Evolutionary conservation across 805 yeast species (phyloP).

Genomic region (Schizosaccharomyces osmophilus): DNA sequence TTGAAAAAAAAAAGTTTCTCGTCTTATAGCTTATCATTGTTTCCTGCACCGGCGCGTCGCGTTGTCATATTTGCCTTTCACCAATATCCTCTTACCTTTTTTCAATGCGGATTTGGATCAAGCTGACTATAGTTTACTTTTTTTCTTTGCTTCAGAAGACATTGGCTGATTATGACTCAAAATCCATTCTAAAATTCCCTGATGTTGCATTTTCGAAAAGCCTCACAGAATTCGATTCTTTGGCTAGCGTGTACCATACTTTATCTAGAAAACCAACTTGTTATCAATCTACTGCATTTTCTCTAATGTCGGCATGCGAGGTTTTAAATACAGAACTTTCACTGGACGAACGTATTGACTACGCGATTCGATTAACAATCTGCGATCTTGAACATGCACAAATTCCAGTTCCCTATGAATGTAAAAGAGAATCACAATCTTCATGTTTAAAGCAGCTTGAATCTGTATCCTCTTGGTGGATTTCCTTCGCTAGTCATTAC

Average conservation of each 20-base stretch:
- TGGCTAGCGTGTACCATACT: not conserved
- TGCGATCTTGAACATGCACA: not conserved
- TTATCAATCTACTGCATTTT: not conserved
- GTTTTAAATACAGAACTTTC: not conserved
- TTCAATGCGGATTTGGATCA: no score
- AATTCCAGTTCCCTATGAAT: not conserved
- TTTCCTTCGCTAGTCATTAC: not conserved
- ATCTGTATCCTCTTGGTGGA: not conserved
- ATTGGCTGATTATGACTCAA: not conserved
- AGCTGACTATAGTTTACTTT: no score
- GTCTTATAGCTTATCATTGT: not conserved
- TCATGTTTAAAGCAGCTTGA: not conserved
- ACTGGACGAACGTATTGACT: not conserved
- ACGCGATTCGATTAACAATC: not conserved
- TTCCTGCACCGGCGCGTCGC: not conserved
- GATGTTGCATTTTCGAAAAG: not conserved
- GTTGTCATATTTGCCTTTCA: not conserved
- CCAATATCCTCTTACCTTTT: no score
- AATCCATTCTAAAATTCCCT: not conserved
- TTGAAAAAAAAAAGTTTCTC: not conserved
- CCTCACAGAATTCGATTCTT: not conserved
- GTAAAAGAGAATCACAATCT: not conserved
- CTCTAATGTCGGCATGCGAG: not conserved
- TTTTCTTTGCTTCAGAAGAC: not conserved
- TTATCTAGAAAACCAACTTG: not conserved